phyloP scores from a whole-genome alignment of 2,329 filamentous ascomycete species.

The Blastomyces silverae region DNA sequence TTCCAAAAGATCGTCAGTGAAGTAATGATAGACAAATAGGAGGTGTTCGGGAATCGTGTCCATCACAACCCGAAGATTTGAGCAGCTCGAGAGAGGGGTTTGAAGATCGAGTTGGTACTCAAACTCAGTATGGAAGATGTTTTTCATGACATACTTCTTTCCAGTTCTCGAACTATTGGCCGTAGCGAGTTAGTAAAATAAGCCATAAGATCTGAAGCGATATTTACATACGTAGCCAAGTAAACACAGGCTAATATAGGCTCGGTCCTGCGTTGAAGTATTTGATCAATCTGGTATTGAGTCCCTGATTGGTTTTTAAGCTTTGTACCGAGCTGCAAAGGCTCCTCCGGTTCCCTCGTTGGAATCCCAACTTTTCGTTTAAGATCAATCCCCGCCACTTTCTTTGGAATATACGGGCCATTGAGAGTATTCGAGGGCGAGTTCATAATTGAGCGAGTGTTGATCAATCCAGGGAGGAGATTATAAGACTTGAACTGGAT shows the following conservation, averaged over 20 bases:
- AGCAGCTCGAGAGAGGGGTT: constrained; percentile 13
- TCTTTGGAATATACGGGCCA: too few relatives aligned
- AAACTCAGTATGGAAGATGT: constrained; percentile 18
- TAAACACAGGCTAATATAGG: constrained; percentile 16
- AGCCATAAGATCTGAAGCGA: too few relatives aligned
- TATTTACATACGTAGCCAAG: constrained; percentile 15
- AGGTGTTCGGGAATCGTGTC: too few relatives aligned
- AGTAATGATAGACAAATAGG: too few relatives aligned
- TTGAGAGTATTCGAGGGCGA: too few relatives aligned
- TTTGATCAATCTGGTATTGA: constrained; percentile 13
- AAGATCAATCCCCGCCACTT: too few relatives aligned
- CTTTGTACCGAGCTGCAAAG: constrained; percentile 11
- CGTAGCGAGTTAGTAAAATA: too few relatives aligned
- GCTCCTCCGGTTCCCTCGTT: constrained; percentile 3
- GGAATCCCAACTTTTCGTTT: not conserved
- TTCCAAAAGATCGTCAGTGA: too few relatives aligned
- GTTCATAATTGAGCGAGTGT: too few relatives aligned
- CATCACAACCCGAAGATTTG: constrained; percentile 14
- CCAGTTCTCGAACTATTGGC: too few relatives aligned
- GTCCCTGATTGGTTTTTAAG: constrained; percentile 12
- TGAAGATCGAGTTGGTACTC: constrained; percentile 18
- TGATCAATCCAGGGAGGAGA: too few relatives aligned
- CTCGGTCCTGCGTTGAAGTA: constrained; percentile 16
- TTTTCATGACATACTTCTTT: constrained; percentile 17
- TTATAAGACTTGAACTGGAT: too few relatives aligned